phyloP scores from a whole-genome alignment of 768 basidiomycete species.

The Sporobolomyces phaffii region DNA sequence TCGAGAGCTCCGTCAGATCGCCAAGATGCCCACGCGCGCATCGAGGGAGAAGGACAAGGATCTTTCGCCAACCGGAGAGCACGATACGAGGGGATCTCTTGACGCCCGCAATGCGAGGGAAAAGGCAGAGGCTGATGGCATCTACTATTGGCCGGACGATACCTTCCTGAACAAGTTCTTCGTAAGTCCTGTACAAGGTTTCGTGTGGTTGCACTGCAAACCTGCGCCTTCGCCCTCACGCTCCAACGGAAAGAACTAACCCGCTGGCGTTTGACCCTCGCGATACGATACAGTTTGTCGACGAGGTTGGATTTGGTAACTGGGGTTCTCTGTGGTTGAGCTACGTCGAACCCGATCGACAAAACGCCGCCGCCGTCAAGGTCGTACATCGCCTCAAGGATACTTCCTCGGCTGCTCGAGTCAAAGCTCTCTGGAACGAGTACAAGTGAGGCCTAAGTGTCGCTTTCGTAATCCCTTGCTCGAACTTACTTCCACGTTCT shows the following conservation, averaged over 20 bases:
- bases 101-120: not conserved
- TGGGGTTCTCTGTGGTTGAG: conserved; percentile 59
- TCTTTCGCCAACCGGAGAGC: no score
- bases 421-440: conserved; percentile 66
- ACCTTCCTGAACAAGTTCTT: conserved; percentile 29
- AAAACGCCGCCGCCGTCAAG: conserved; percentile 55
- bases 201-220: no score
- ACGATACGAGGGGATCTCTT: no score
- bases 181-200: no score
- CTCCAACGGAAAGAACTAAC: no score
- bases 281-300: conserved; percentile 39
- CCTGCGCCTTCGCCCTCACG: no score
- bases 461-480: no score
- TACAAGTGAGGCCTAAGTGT: conserved; percentile 37
- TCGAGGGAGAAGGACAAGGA: not conserved
- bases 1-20: not conserved
- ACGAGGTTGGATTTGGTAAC: conserved; percentile 72
- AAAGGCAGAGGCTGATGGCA: not conserved
- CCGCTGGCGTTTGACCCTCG: no score
- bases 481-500: no score
- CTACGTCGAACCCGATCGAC: conserved; percentile 41
- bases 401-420: conserved; percentile 77
- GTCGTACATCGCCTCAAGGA: conserved; percentile 78
- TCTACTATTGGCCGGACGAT: not conserved
- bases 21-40: not conserved